Evolutionary conservation across 2,329 filamentous ascomycete species (phyloP).

Genomic region (Exophiala phaeomuriformis): DNA sequence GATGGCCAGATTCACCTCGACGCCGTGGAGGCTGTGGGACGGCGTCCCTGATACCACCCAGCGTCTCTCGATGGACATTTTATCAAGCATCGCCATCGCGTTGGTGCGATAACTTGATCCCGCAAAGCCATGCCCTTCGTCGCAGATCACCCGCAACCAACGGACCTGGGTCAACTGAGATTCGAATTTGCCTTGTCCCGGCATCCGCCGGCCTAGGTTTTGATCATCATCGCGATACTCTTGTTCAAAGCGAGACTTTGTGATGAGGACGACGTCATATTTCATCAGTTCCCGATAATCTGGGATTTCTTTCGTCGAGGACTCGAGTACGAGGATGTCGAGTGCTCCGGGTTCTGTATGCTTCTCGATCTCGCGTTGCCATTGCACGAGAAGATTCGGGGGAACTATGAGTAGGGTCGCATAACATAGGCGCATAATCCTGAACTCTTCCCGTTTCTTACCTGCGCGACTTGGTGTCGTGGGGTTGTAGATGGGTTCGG

Average conservation of each 20-base stretch:
- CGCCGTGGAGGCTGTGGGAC: constrained; percentile 71
- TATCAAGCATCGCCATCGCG: constrained; percentile 48
- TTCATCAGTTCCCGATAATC: constrained; percentile 50
- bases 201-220: constrained; percentile 40
- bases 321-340: constrained; percentile 56
- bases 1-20: constrained; percentile 53
- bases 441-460: constrained; percentile 29
- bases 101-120: constrained; percentile 55
- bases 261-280: constrained; percentile 73
- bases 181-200: constrained; percentile 43
- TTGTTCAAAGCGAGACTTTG: constrained; percentile 63
- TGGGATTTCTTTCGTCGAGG: constrained; percentile 49
- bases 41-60: constrained; percentile 93
- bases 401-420: constrained; percentile 75
- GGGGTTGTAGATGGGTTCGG: constrained; percentile 43
- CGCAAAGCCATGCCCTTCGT: constrained; percentile 83
- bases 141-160: constrained; percentile 83
- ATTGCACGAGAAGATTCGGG: constrained; percentile 74
- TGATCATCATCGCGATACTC: constrained; percentile 52
- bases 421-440: constrained; percentile 54
- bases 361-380: constrained; percentile 70
- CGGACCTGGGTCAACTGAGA: constrained; percentile 64
- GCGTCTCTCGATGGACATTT: constrained; percentile 57
- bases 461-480: constrained; percentile 30
- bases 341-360: constrained; percentile 59